Evolutionary conservation across 495 filamentous ascomycete species (phyloP).

Genomic region (Haplographium delicatum): DNA sequence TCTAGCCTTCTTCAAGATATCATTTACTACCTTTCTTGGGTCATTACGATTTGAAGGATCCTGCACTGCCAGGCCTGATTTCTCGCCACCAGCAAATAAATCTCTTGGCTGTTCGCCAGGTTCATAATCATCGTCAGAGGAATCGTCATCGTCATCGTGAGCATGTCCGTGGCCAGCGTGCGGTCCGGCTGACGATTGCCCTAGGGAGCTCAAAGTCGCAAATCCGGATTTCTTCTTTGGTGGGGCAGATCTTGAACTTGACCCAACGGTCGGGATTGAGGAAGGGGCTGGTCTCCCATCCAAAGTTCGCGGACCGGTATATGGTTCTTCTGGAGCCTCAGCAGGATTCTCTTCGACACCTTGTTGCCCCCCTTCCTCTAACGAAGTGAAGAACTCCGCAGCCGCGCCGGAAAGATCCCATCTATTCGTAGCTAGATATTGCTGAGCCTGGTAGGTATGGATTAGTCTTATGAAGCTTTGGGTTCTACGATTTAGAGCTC

Average conservation of each 20-base stretch:
- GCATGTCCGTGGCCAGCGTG: conserved; percentile 43
- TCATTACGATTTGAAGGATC: conserved; percentile 62
- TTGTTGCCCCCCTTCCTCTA: conserved; percentile 46
- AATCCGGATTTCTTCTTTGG: conserved; percentile 41
- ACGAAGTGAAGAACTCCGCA: conserved; percentile 62
- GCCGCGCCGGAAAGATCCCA: conserved; percentile 69
- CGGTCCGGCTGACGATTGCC: conserved; percentile 26
- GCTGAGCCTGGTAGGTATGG: conserved; percentile 51
- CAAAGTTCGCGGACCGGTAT: conserved; percentile 50
- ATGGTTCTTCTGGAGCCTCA: conserved; percentile 30
- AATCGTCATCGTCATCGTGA: conserved; percentile 53
- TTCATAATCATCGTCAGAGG: conserved; percentile 55
- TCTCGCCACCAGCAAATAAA: conserved; percentile 92
- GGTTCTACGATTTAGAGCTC: neutral
- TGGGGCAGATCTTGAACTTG: conserved; percentile 34
- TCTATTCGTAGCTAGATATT: conserved; percentile 59
- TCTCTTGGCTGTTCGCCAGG: conserved; percentile 65
- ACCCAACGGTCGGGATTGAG: conserved; percentile 19
- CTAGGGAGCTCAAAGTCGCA: conserved; percentile 53
- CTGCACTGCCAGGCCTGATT: conserved; percentile 91
- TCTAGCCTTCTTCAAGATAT: conserved; percentile 79
- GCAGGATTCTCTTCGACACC: conserved; percentile 34
- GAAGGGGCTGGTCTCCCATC: conserved; percentile 49
- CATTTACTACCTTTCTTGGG: conserved; percentile 60
- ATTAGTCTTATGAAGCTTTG: neutral